Conservation (phyloP, 345 rosid species). For the Syzygium jambos region DNA sequence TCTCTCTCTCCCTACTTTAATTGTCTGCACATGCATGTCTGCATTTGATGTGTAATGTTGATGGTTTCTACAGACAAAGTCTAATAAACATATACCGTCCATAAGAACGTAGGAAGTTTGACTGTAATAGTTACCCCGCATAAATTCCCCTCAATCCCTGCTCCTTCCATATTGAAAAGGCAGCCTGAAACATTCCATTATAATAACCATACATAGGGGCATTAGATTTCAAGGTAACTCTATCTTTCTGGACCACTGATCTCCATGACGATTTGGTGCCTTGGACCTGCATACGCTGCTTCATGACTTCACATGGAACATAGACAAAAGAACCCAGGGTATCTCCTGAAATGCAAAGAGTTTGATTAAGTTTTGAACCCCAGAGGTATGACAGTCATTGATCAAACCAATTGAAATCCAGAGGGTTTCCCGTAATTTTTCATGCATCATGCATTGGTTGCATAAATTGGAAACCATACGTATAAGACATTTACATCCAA, state of each 20-base stretch:
- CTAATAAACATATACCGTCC: background rate
- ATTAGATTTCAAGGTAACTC: slow-evolving; percentile 29
- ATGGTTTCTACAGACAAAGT: background rate
- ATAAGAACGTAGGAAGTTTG: background rate
- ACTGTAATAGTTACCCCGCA: slow-evolving; percentile 53
- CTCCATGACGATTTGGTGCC: slow-evolving; percentile 75
- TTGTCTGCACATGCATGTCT: background rate
- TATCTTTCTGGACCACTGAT: slow-evolving; percentile 35
- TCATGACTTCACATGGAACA: slow-evolving; percentile 96
- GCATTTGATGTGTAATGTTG: too few species aligned
- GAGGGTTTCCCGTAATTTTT: background rate
- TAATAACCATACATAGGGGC: slow-evolving; percentile 65
- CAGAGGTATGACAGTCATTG: background rate
- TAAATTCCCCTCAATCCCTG: slow-evolving; percentile 83
- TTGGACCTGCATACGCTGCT: slow-evolving; percentile 98
- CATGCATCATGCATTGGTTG: background rate
- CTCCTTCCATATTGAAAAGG: slow-evolving; percentile 70
- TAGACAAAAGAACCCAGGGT: slow-evolving; percentile 86
- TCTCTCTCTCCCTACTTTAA: background rate
- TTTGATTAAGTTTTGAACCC: background rate
- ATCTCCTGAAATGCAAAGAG: slow-evolving; percentile 57
- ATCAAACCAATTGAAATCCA: background rate
- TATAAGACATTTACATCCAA: background rate
- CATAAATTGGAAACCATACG: background rate
- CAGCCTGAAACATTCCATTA: slow-evolving; percentile 85